Conservation (phyloP, 2,329 filamentous ascomycete genomes). For the Pyrenophora tritici-repentis region DNA sequence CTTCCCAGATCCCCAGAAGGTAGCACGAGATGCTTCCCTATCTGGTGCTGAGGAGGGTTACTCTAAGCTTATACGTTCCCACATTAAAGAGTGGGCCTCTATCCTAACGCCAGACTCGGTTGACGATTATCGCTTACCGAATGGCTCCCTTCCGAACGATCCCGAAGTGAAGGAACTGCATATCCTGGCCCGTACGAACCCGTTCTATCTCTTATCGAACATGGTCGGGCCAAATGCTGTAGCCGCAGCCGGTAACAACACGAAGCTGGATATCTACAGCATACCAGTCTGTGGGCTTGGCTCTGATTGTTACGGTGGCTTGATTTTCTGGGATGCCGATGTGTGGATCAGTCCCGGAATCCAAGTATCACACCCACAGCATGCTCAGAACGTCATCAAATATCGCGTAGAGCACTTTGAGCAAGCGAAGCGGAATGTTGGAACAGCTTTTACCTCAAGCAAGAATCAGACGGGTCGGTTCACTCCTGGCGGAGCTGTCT, state of each 20-base stretch:
- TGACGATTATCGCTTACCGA: slow-evolving; percentile 64
- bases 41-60: slow-evolving; percentile 60
- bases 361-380: slow-evolving; percentile 65
- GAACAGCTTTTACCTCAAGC: slow-evolving; percentile 60
- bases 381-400: slow-evolving; percentile 66
- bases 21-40: slow-evolving; percentile 61
- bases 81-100: slow-evolving; percentile 65
- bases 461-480: slow-evolving; percentile 64
- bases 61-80: slow-evolving; percentile 58
- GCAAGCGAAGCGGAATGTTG: slow-evolving; percentile 65
- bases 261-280: slow-evolving; percentile 63
- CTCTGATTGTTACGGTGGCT: slow-evolving; percentile 69
- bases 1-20: slow-evolving; percentile 61
- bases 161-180: slow-evolving; percentile 61
- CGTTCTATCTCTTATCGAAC: slow-evolving; percentile 63
- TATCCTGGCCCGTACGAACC: slow-evolving; percentile 60
- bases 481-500: slow-evolving; percentile 63
- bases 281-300: slow-evolving; percentile 70
- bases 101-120: slow-evolving; percentile 66
- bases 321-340: slow-evolving; percentile 70
- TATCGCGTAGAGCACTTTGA: slow-evolving; percentile 64
- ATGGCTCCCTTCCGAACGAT: slow-evolving; percentile 62
- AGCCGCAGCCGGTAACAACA: slow-evolving; percentile 53
- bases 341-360: slow-evolving; percentile 72
- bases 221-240: slow-evolving; percentile 61